Base-by-base conservation (phyloP, 495 filamentous ascomycete species). In the Elasticomyces elasticus region DNA sequence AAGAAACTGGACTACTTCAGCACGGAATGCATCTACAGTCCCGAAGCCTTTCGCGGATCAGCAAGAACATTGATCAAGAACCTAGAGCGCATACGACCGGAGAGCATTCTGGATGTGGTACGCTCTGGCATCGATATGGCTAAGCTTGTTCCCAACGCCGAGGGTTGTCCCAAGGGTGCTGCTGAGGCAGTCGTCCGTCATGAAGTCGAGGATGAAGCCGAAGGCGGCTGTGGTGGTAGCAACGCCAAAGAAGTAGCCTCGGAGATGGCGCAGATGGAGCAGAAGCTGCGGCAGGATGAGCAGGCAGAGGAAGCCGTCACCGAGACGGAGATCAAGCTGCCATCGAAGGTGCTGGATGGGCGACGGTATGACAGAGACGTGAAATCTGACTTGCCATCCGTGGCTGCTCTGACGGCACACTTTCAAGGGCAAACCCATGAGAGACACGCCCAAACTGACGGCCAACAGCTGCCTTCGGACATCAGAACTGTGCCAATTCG, bases 21-120 rank as follows among this genome's bases (percentile, higher is more conserved):
- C 58, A 98, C 92, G 0, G 92, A 98, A 72, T 98, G 92, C 72
- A 89, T 97, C 51, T 98, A 98, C 71, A 94, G 88, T 46, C 92
- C 92, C 0, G 92, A 98, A 72, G 92, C 94, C n/a, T 98, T 98
- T 62, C 79, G 92, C 24, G 92, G 92, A 0, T 94, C 86, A 59
- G 92, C 92, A 7, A 79, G 92, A 47, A 85, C 81, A 19, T 70
- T 98, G 57, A 94, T 98, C 68, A 98, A 98, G 73, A 90, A 89
- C 62, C 69, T 98, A 24, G 92, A 98, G 74, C 83, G 84, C 55
- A 85, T 98, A 28, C 77, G 92, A 15, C 91, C 92, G 1, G 95
- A 87, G 51, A 87, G 91, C 1, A 96, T 98, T 56, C 64, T 98
- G 46, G 94, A 98, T 70, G 84, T 98, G 59, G 90, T 98, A 30